Base-by-base conservation (phyloP, 1,139 yeast species). In the Entelexis paramagnoliae region DNA sequence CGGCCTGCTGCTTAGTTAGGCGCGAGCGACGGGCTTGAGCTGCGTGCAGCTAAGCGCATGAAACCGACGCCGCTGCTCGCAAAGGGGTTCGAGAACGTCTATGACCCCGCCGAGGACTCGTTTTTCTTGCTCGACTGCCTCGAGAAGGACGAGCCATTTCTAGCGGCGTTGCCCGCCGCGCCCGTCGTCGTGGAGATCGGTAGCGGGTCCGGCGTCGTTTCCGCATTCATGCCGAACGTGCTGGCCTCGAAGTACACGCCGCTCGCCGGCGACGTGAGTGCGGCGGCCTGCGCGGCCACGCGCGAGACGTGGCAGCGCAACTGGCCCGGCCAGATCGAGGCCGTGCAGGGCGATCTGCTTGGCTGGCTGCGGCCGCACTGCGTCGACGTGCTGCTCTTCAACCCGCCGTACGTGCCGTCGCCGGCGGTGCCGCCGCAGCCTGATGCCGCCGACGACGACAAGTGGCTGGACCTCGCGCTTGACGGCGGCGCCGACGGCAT, bases 351-450 rank as follows among this genome's bases (percentile, higher is more conserved):
- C 14, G 76, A 76, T 62, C 67, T 88, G 36, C 74, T 83, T 0
- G 61, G 73, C 2, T 56, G 38, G 30, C 56, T 88, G 10, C 64
- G 76, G n/a, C 63, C 63, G 0, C 59, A 71, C 1, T 51, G 68
- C 2, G 73, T 87, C 1, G 97, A 91, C 62, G 56, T 88, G 1
- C 68, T 91, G 24, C 72, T 91, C 1, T 91, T 89, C 68, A 91
- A 91, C 62, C 97, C 98, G 1, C 98, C 98, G 0, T 91, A 91
- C 64, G 98, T 91, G 1, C 97, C 98, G 0, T 86, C 91, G 2
- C 70, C 68, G 2, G 60, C 58, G 0, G 75, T 83, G 0, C 96
- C 96, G 0, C 49, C 53, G 0, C 49, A 58, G 1, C 78, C 78
- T 0, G 63, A 62, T 14, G 74, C 39, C 10, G 13, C 46, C 1